A percentile compares a stretch with the other conserved stretches of the same genome.
Conservation (phyloP, 148 eudicot genomes). For the Spergularia bocconei region DNA sequence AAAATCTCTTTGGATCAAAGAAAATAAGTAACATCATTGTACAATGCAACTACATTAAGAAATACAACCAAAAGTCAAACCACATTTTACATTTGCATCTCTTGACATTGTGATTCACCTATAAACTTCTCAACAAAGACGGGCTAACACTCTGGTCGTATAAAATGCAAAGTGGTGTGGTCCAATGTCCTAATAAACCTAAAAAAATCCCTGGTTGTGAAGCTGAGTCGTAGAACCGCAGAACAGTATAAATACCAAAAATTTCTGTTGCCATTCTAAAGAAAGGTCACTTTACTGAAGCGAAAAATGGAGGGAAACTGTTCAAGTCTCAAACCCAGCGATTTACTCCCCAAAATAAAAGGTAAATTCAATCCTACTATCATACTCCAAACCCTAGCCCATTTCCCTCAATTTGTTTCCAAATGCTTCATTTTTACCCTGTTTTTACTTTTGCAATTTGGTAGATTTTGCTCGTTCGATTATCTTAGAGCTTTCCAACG, state of each 20-base stretch:
- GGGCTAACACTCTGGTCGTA: too few species aligned
- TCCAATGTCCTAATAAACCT: too few species aligned
- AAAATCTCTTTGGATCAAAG: too few species aligned
- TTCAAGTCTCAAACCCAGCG: slow-evolving; percentile 31
- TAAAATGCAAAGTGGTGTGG: too few species aligned
- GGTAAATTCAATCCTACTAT: slow-evolving; percentile 30
- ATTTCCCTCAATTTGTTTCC: not conserved
- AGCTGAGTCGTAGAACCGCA: not conserved
- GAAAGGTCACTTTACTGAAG: not conserved
- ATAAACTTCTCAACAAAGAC: too few species aligned
- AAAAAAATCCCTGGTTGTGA: not conserved
- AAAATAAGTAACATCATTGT: too few species aligned
- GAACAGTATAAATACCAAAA: not conserved
- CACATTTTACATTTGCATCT: too few species aligned
- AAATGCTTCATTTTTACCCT: not conserved
- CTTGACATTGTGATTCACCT: too few species aligned
- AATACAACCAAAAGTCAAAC: too few species aligned
- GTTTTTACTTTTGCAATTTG: not conserved
- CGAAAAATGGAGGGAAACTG: slow-evolving; percentile 51
- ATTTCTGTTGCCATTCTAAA: not conserved
- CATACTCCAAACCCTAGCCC: not conserved
- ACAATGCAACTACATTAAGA: too few species aligned
- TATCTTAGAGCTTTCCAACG: slow-evolving; percentile 45
- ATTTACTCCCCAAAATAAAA: slow-evolving; percentile 51
- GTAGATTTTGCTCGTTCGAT: slow-evolving; percentile 62